phyloP scores from a whole-genome alignment of 2,329 filamentous ascomycete genomes.

The Aureobasidium sp. region DNA sequence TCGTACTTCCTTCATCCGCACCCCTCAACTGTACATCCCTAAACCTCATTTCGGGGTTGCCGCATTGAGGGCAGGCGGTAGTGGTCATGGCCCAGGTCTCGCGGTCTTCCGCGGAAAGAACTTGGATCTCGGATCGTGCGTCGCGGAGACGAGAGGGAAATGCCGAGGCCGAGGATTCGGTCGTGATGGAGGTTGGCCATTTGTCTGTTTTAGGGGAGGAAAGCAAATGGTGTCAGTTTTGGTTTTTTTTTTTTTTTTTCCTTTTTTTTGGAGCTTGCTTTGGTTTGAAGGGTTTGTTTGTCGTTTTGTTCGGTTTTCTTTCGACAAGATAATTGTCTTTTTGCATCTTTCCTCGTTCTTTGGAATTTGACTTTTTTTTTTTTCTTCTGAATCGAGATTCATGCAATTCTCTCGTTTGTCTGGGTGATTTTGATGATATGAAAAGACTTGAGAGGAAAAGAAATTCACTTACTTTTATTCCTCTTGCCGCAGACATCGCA shows the following conservation, averaged over 20 bases:
- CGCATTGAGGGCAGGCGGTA: conserved; percentile 73
- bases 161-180: conserved; percentile 74
- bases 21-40: conserved; percentile 79
- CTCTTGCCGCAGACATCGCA: conserved; percentile 84
- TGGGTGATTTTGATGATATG: no score
- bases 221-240: background rate
- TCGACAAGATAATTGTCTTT: conserved; percentile 2
- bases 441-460: no score
- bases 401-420: no score
- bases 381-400: no score
- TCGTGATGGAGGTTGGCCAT: conserved; percentile 67
- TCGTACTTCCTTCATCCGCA: conserved; percentile 90
- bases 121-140: conserved; percentile 80
- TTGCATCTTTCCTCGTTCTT: conserved; percentile 1
- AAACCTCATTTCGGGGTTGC: conserved; percentile 73
- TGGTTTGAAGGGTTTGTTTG: no score
- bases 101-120: conserved; percentile 68
- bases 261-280: no score
- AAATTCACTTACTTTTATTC: conserved; percentile 60
- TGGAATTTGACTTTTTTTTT: background rate
- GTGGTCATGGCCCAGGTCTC: conserved; percentile 60
- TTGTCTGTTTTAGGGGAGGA: conserved; percentile 49
- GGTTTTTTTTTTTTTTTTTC: background rate
- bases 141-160: conserved; percentile 84
- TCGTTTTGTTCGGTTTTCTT: no score